Evolutionary conservation across 2,329 filamentous ascomycete genomes (phyloP).

Genomic region (Aureobasidium sp.): DNA sequence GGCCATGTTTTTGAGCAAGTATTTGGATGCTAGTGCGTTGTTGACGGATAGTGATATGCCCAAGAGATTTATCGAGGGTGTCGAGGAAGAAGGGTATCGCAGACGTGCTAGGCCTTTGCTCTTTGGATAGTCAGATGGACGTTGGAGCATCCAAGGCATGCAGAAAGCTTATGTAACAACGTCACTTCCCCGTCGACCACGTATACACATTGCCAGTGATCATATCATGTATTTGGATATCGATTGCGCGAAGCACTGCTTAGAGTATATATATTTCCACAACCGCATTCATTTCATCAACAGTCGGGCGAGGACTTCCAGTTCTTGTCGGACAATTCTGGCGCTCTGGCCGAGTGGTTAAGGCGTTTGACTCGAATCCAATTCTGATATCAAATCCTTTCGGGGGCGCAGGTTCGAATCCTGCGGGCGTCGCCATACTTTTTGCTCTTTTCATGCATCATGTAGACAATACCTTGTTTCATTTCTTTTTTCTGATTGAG

Average conservation of each 20-base stretch:
- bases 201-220: no score
- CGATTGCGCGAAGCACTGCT: no score
- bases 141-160: no score
- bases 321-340: no score
- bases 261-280: no score
- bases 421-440: slow-evolving; percentile 4
- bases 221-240: no score
- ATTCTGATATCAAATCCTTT: slow-evolving; percentile 13
- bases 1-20: background rate
- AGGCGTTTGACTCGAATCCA: background rate
- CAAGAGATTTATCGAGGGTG: background rate
- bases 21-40: background rate
- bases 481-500: no score
- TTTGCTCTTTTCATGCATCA: background rate
- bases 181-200: no score
- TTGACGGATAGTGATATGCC: background rate
- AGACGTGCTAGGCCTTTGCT: background rate
- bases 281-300: no score
- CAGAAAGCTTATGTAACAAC: no score
- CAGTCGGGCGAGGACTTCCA: no score
- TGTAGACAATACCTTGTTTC: no score
- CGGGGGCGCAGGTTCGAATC: slow-evolving; percentile 13
- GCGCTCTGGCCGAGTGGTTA: background rate
- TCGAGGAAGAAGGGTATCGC: background rate
- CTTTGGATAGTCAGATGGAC: background rate